Evolutionary conservation across 345 rosid genomes (phyloP).

Genomic region (Populus nigra): DNA sequence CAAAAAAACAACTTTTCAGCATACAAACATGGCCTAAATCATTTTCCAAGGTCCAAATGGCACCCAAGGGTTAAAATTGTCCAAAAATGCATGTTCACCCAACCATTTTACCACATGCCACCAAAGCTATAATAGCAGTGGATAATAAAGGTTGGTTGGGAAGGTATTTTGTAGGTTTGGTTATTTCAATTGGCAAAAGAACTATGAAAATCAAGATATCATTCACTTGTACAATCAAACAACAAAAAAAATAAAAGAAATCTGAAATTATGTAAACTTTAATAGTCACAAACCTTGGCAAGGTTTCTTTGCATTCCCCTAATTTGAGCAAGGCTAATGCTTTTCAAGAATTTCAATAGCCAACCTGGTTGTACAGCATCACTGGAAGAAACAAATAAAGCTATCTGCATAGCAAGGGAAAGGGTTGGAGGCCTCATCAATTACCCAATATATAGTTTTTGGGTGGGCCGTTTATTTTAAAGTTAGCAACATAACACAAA

Average conservation of each 20-base stretch:
- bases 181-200: no score
- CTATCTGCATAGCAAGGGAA: constrained; percentile 48
- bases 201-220: background rate
- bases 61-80: no score
- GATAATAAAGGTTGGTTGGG: no score
- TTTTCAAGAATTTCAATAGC: constrained; percentile 61
- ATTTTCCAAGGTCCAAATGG: no score
- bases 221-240: background rate
- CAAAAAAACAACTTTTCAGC: no score
- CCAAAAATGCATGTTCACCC: no score
- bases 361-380: constrained; percentile 82
- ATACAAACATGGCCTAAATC: no score
- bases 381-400: constrained; percentile 75
- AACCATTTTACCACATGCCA: no score
- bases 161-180: no score
- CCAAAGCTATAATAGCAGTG: no score
- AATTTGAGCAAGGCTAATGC: constrained; percentile 48
- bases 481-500: no score
- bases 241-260: background rate
- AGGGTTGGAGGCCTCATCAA: constrained; percentile 2
- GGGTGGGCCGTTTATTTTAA: no score
- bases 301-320: constrained; percentile 63
- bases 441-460: background rate
- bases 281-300: constrained; percentile 51
- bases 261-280: background rate